A percentile compares a stretch with the other conserved stretches of the same genome.
Conservation (phyloP, 768 basidiomycete genomes). For the Tulasnella sp. region DNA sequence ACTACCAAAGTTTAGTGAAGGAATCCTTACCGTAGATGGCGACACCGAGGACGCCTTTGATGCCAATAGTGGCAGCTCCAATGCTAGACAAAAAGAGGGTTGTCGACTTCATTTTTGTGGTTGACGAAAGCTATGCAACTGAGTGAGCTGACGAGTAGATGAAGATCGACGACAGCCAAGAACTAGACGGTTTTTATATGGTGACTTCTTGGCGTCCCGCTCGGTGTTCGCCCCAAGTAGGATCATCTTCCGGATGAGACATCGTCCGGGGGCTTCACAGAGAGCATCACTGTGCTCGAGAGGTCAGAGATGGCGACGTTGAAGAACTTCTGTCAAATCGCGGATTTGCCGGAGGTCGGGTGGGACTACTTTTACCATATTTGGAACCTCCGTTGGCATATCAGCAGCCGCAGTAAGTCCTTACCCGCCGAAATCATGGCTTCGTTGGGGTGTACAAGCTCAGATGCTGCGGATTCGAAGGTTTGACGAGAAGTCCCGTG, state of each 20-base stretch:
- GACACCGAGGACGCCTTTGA: neutral
- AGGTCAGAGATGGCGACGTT: neutral
- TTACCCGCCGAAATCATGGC: neutral
- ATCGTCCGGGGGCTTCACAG: neutral
- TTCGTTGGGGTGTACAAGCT: neutral
- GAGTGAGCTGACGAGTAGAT: neutral
- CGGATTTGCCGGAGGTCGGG: constrained; percentile 3
- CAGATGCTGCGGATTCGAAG: neutral
- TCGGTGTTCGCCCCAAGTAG: neutral
- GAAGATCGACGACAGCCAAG: neutral
- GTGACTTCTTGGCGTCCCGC: neutral
- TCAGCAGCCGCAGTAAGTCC: neutral
- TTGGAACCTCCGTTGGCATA: neutral
- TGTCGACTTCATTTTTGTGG: neutral
- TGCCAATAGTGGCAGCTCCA: neutral
- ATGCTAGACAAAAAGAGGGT: neutral
- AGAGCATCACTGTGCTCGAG: neutral
- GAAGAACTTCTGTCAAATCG: neutral
- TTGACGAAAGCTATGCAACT: neutral
- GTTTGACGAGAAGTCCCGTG: neutral
- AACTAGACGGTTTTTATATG: neutral
- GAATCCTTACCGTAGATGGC: neutral
- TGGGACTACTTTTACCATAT: neutral
- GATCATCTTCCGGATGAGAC: neutral
- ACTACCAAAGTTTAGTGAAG: neutral